Percentiles rank a stretch among this genome's conserved stretches.
Evolutionary conservation across 768 basidiomycete species (phyloP).

Genomic region (Mycena kentingensis): DNA sequence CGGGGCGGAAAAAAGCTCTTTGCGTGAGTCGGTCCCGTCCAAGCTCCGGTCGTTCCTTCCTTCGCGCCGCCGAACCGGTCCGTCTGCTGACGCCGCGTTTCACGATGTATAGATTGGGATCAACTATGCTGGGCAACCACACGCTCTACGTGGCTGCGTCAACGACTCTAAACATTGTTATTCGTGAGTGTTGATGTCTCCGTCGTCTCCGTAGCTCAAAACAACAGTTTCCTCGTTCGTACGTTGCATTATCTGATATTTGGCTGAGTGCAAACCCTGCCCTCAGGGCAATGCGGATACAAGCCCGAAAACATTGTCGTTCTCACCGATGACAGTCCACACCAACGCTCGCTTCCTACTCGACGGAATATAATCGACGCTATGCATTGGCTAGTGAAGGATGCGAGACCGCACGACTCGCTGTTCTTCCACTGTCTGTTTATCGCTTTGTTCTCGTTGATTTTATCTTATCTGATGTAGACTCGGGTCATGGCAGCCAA

Average conservation of each 20-base stretch:
- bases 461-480: slow-evolving; percentile 35
- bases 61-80: background rate
- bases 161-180: slow-evolving; percentile 78
- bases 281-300: slow-evolving; percentile 49
- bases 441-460: background rate
- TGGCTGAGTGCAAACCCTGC: no score
- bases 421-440: slow-evolving; percentile 74
- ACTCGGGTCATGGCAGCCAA: slow-evolving; percentile 97
- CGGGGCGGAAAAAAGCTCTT: slow-evolving; percentile 26
- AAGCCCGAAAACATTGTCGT: slow-evolving; percentile 64
- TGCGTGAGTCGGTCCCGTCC: slow-evolving; percentile 11
- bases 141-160: slow-evolving; percentile 73
- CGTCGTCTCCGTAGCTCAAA: no score
- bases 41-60: background rate
- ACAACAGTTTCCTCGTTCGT: slow-evolving; percentile 71
- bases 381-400: slow-evolving; percentile 50
- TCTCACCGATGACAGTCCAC: slow-evolving; percentile 32
- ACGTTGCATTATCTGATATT: slow-evolving; percentile 27
- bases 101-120: slow-evolving; percentile 87
- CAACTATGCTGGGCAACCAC: slow-evolving; percentile 67
- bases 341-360: slow-evolving; percentile 52
- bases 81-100: no score
- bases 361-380: slow-evolving; percentile 44
- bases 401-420: slow-evolving; percentile 69
- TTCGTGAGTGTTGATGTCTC: no score